Evolutionary conservation across 345 rosid species (phyloP), one percentile per base, ranked within the genome.

Genomic region (Syzygium aromaticum): DNA sequence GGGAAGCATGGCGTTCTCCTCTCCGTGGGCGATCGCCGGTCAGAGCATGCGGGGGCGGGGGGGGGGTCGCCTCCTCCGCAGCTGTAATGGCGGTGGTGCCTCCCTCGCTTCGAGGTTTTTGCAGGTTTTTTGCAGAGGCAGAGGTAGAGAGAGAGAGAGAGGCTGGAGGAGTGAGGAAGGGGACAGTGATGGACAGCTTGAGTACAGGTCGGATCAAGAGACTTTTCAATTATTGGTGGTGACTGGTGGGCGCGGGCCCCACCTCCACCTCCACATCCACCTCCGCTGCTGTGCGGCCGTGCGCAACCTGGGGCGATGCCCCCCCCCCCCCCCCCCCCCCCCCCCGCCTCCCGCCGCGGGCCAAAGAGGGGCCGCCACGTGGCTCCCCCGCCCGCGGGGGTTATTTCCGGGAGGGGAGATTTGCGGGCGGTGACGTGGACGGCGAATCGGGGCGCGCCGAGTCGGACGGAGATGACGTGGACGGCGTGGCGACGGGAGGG

Each of bases 101-200:
- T 43, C 46, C 46, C 46, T 43, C 46, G 46, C 46, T 11, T 38
- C 22, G 82, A 73, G 82, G 82, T 73, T 73, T 73, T 73, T 73
- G 43, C 82, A 73, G 73, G 57, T 67, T 84, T 78, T n/a, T 80
- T 56, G 21, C 27, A 0, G 64, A 57, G 2, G 46, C 43, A 46
- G 33, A 28, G 86, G 12, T 9, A 63, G 84, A 8, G 6, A 54
- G 19, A 49, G 84, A 64, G 84, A 6, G 8, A 56, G 23, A 53
- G 52, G 85, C 85, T 84, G 28, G 57, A 84, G 82, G 57, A 84
- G 82, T 54, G 92, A 53, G 54, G 88, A 86, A 51, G 86, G 85
- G 86, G 91, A 89, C 89, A 90, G 61, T 85, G 90, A 88, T 92
- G 38, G 97, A 91, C 96, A 95, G 99, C 95, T 90, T 85, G 93